Evolutionary conservation across 108 stramenopile species (phyloP), one percentile per base, ranked within the genome.

Genomic region (Pelagomonas calceolata): DNA sequence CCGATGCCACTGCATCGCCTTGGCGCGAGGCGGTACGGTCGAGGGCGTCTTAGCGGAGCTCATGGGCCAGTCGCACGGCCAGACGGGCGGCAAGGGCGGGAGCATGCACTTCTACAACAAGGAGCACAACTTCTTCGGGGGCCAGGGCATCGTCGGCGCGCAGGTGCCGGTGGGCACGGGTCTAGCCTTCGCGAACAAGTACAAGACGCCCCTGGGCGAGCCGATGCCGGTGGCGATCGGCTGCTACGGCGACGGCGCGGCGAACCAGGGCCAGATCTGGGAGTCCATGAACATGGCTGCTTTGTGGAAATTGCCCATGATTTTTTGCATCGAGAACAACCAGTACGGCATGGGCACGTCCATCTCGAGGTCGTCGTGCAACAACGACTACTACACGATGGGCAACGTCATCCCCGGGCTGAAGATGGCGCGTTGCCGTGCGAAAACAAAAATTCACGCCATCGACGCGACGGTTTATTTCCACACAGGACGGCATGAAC

Each of bases 401-500:
- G 97, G 97, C 66, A 95, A 95, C 80, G 32, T 34, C 51, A 98
- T 99, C 79, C 98, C 98, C 64, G 98, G 98, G 45, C 68, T 99
- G 66, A 83, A 88, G 32, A 90, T 93, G 69, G n/a, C n/a, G n/a
- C n/a, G n/a, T n/a, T n/a, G n/a, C n/a, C n/a, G n/a, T n/a, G n/a
- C n/a, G n/a, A 17, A 17, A 15, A 51, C 17, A 51, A 21, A 15
- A 51, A 21, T 51, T 15, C 51, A 51, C 15, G 18, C 16, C 17
- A 15, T 32, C 16, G 31, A 12, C 31, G 31, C 14, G 37, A 70
- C 76, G 82, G 60, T n/a, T n/a, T n/a, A n/a, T n/a, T n/a, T n/a
- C n/a, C n/a, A n/a, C n/a, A n/a, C n/a, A n/a, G n/a, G 95, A 99
- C 76, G 98, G 98, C 44, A 99, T 99, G 98, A 98, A 99, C 76